These are phyloP conservation scores for Clarireedia paspali DNA, from an alignment of 2,329 filamentous ascomycete species.

Conservation along the genomic window DNA sequence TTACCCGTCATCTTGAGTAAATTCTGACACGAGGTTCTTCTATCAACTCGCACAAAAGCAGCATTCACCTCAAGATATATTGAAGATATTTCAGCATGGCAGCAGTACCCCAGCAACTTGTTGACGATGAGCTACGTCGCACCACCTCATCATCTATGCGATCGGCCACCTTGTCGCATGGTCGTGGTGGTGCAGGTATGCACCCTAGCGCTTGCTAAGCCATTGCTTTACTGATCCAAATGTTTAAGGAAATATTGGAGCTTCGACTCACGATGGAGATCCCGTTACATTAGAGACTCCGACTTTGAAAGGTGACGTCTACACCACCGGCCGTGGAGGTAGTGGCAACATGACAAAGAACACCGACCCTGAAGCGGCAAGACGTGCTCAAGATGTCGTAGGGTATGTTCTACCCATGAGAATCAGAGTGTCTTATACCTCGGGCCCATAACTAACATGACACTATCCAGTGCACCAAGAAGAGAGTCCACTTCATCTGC, in stretches of 20 bases:
- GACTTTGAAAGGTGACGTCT: constrained; percentile 71
- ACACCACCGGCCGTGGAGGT: constrained; percentile 81
- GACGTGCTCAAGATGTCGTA: constrained; percentile 76
- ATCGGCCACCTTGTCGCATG: constrained; percentile 44
- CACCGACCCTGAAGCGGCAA: constrained; percentile 64
- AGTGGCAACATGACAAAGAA: constrained; percentile 78
- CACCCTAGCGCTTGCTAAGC: background rate
- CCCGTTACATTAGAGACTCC: constrained; percentile 70
- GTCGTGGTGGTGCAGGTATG: constrained; percentile 67
- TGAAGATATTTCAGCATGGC: constrained; percentile 13
- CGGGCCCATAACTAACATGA: background rate
- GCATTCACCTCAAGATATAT: background rate
- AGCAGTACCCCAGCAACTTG: constrained; percentile 16
- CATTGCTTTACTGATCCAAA: constrained; percentile 3
- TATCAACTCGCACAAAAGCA: too few relatives aligned
- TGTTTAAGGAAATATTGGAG: constrained; percentile 54
- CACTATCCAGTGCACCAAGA: constrained; percentile 29
- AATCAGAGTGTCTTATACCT: background rate
- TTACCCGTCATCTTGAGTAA: too few relatives aligned
- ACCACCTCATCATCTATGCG: constrained; percentile 17
- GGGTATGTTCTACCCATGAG: constrained; percentile 38
- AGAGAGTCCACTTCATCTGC: constrained; percentile 50
- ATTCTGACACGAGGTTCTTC: background rate
- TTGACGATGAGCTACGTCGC: constrained; percentile 14
- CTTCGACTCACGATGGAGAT: constrained; percentile 39